These are phyloP conservation scores for Glebionis coronaria DNA, from an alignment of 129 eudicot species.

Conservation along the genomic window DNA sequence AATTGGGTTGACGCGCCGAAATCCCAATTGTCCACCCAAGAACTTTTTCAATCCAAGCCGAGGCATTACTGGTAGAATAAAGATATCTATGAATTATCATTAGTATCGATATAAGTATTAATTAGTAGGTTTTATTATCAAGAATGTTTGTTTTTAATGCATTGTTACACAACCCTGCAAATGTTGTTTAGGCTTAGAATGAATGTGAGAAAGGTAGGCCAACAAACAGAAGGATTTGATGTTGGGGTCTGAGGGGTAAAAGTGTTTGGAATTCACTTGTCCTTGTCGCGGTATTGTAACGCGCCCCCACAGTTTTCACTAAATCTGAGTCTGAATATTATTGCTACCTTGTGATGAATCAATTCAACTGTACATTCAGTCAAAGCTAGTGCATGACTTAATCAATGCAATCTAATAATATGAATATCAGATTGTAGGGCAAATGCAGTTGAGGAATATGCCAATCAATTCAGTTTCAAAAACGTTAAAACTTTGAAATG, in stretches of 20 bases:
- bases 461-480: conserved; percentile 21
- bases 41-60: conserved; percentile 45
- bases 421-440: not conserved
- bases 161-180: conserved; percentile 22
- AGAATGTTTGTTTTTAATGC: conserved; percentile 33
- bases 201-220: conserved; percentile 22
- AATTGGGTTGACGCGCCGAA: conserved; percentile 28
- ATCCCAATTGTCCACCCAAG: conserved; percentile 44
- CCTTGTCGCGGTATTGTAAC: conserved; percentile 31
- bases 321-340: conserved; percentile 19
- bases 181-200: conserved; percentile 22
- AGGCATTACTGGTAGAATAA: conserved; percentile 26
- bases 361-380: conserved; percentile 23
- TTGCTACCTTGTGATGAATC: conserved; percentile 19
- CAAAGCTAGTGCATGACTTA: conserved; percentile 28
- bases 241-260: conserved; percentile 37
- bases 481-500: conserved; percentile 15
- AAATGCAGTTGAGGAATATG: conserved; percentile 16
- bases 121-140: conserved; percentile 18
- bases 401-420: conserved; percentile 21
- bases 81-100: not conserved
- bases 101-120: not conserved
- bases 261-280: conserved; percentile 32
- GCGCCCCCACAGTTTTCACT: conserved; percentile 29
- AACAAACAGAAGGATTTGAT: conserved; percentile 27